These are phyloP conservation scores for Hexamita inflata DNA, from an alignment of 208 protist species.

Conservation along the genomic window DNA sequence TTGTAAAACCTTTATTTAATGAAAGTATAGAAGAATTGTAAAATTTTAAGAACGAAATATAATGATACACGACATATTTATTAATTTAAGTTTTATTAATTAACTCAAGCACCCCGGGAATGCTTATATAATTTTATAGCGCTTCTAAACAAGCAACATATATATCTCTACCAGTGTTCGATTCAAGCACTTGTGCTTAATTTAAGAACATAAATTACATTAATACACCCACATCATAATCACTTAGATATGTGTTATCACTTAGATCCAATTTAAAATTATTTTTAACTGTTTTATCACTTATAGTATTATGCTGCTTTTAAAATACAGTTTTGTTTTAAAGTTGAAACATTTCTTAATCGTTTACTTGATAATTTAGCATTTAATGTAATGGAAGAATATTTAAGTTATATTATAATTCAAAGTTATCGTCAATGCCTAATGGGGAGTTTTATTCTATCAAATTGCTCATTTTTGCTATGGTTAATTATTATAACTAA, in stretches of 20 bases:
- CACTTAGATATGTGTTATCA: not conserved
- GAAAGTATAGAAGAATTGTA: not conserved
- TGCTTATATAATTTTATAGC: not conserved
- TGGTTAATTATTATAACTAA: too few relatives aligned
- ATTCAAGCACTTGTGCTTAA: not conserved
- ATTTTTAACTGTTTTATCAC: not conserved
- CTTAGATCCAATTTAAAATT: not conserved
- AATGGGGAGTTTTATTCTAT: not conserved
- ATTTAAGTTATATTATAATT: not conserved
- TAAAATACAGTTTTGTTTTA: not conserved
- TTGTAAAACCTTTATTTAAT: not conserved
- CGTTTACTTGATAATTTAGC: not conserved
- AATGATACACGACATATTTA: not conserved
- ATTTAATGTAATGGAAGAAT: not conserved
- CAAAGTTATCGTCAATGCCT: not conserved
- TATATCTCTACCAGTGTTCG: not conserved
- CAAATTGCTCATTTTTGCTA: not conserved
- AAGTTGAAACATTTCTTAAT: not conserved
- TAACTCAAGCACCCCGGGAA: not conserved
- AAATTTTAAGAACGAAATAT: not conserved
- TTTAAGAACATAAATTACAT: not conserved
- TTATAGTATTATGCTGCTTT: not conserved
- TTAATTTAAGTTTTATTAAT: not conserved
- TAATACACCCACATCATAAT: not conserved
- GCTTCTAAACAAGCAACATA: not conserved